Evolutionary conservation across 306 rosid genomes (phyloP).

Genomic region (Rosa chinensis): DNA sequence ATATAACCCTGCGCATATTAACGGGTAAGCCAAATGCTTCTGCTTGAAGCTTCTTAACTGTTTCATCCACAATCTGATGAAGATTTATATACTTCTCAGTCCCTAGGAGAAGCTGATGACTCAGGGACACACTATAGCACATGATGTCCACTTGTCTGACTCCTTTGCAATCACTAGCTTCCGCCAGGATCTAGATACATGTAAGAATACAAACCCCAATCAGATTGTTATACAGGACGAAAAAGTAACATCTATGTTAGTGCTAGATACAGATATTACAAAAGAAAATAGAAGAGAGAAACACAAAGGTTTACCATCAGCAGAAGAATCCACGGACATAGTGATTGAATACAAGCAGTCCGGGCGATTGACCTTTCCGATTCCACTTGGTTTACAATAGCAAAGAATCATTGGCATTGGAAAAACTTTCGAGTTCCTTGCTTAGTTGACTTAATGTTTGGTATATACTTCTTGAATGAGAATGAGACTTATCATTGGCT

Average conservation of each 20-base stretch:
- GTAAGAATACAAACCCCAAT: slow-evolving; percentile 24
- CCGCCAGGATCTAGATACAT: slow-evolving; percentile 67
- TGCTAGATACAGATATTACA: background rate
- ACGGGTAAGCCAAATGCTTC: slow-evolving; percentile 70
- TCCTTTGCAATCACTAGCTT: slow-evolving; percentile 73
- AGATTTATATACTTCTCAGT: slow-evolving; percentile 54
- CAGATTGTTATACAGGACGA: background rate
- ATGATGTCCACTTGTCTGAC: slow-evolving; percentile 86
- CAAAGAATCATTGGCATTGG: slow-evolving; percentile 13
- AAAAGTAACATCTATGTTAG: background rate
- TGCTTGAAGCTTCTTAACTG: slow-evolving; percentile 73
- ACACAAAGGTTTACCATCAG: slow-evolving; percentile 49
- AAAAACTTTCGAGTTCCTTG: slow-evolving; percentile 30
- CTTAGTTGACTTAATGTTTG: slow-evolving; percentile 30
- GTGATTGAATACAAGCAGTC: slow-evolving; percentile 36
- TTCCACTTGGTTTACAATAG: background rate
- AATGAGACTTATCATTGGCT: slow-evolving; percentile 38
- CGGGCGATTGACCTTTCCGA: background rate
- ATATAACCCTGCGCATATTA: slow-evolving; percentile 82
- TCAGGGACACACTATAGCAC: slow-evolving; percentile 73
- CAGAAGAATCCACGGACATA: slow-evolving; percentile 65
- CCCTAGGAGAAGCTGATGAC: slow-evolving; percentile 79
- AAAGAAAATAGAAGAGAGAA: background rate
- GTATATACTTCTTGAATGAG: slow-evolving; percentile 28
- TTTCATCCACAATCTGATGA: slow-evolving; percentile 62